These are phyloP conservation scores for Nitzschia sp. DNA, from an alignment of 108 stramenopile genomes.

Conservation along the genomic window DNA sequence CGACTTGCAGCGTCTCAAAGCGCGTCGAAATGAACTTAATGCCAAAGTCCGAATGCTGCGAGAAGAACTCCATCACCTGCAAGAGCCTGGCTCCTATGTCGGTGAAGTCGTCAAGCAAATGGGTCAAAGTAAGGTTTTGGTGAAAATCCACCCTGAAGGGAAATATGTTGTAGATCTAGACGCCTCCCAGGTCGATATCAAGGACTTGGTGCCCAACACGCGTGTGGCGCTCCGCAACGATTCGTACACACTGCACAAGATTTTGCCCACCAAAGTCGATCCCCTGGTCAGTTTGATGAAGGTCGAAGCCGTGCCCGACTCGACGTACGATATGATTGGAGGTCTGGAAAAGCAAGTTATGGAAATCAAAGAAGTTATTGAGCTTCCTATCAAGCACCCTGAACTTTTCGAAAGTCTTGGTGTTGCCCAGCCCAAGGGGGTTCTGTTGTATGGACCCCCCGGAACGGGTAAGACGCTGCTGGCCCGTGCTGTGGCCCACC, in stretches of 20 bases:
- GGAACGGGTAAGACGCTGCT: constrained; percentile 99
- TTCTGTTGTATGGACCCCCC: constrained; percentile 98
- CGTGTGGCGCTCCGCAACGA: constrained; percentile 98
- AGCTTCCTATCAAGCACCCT: constrained; percentile 99
- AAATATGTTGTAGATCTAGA: constrained; percentile 98
- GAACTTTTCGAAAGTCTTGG: constrained; percentile 98
- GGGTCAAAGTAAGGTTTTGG: constrained; percentile 97
- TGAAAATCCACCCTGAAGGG: constrained; percentile 98
- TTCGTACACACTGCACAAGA: constrained; percentile 98
- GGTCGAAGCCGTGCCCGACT: constrained; percentile 99
- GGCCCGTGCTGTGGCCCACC: constrained; percentile 99
- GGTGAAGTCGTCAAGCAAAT: constrained; percentile 99
- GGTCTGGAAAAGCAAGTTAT: constrained; percentile 99
- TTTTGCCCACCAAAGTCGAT: constrained; percentile 99
- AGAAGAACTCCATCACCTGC: constrained; percentile 97
- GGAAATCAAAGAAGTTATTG: constrained; percentile 99
- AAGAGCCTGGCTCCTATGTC: constrained; percentile 98
- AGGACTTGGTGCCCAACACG: constrained; percentile 96
- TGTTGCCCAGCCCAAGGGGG: constrained; percentile 99
- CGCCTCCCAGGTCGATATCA: constrained; percentile 96
- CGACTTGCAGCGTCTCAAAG: constrained; percentile 93
- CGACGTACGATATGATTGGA: constrained; percentile 99
- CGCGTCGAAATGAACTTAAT: constrained; percentile 97
- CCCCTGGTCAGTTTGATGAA: constrained; percentile 99
- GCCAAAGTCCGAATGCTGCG: constrained; percentile 95